Percentiles rank a stretch among this genome's conserved stretches.
phyloP scores from a whole-genome alignment of 169 alveolate genomes.

The Eimeria necatrix region DNA sequence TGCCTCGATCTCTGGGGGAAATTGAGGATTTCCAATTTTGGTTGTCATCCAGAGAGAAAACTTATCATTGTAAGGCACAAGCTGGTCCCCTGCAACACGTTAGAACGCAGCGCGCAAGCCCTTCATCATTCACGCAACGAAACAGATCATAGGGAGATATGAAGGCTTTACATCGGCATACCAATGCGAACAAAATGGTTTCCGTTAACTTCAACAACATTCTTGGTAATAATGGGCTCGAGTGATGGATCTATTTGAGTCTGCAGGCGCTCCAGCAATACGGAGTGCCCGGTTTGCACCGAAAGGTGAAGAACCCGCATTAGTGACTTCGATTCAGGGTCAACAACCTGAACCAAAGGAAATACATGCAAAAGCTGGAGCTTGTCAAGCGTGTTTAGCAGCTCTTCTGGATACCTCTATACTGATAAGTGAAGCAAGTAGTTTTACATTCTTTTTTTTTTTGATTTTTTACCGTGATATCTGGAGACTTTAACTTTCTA shows the following conservation, averaged over 20 bases:
- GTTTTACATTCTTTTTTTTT: neutral
- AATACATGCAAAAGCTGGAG: neutral
- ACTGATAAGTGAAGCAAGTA: neutral
- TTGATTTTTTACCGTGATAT: constrained; percentile 35
- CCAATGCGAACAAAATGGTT: constrained; percentile 55
- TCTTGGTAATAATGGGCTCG: constrained; percentile 63
- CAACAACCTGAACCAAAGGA: constrained; percentile 41
- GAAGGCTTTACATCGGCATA: neutral
- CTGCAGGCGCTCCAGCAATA: constrained; percentile 65
- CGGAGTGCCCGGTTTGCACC: constrained; percentile 54
- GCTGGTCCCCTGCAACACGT: constrained; percentile 81
- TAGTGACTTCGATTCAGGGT: constrained; percentile 48
- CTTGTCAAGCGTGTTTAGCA: neutral
- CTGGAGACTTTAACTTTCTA: constrained; percentile 90
- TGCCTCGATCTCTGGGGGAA: constrained; percentile 96
- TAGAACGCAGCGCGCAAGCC: neutral
- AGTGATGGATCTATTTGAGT: constrained; percentile 72
- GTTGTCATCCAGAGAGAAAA: constrained; percentile 96
- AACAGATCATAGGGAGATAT: too few species aligned
- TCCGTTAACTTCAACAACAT: constrained; percentile 55
- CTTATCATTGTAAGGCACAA: constrained; percentile 90
- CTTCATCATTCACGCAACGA: too few species aligned
- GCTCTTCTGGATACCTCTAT: neutral
- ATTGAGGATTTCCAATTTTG: constrained; percentile 96
- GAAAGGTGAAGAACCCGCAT: constrained; percentile 64